Evolutionary conservation across 2,329 filamentous ascomycete genomes (phyloP), one percentile per base, ranked within the genome.

Genomic region (Malbranchea cinnamomea): DNA sequence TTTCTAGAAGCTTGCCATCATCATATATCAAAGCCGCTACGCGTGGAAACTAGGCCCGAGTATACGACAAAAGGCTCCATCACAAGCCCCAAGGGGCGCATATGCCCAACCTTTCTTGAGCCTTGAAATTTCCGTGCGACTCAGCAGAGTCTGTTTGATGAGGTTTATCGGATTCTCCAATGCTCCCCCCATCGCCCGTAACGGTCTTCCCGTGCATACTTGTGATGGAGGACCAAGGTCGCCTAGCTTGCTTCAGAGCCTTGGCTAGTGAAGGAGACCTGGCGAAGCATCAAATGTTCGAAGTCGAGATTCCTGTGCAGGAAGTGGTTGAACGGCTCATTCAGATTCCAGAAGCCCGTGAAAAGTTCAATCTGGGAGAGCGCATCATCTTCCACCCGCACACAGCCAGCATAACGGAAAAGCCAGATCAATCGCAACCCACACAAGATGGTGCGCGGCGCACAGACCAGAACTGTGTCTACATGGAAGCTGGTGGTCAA

Each of bases 1-100:
- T 34, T 34, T 30, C 21, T 34, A 16, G 16, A 16, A 18, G 20
- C 27, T 13, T 34, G 32, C 32, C 32, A 34, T 23, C 14, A 25
- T 15, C 19, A 13, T 14, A 25, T 30, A 8, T 18, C 32, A 4
- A 10, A 30, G 9, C 32, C 32, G 13, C 17, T 34, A 13, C 15
- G 15, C 12, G 27, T 34, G 2, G 23, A 34, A 22, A 9, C 10
- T 11, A 16, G 26, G n/a, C 2, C 5, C 9, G 9, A 18, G 14
- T 16, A n/a, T 20, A 24, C 27, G 5, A 30, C 27, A 21, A 34
- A 30, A 22, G 32, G 32, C 13, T 14, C 20, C 6, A 19, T 25
- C 17, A 30, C 26, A 11, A 16, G 15, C 22, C 32, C 32, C 7
- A 15, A 12, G 6, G 32, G 32, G 16, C 26, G 23, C 16, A 16